A percentile compares a stretch with the other conserved stretches of the same genome.
Conservation (phyloP, 169 alveolate genomes). For the Amoebophrya sp. region DNA sequence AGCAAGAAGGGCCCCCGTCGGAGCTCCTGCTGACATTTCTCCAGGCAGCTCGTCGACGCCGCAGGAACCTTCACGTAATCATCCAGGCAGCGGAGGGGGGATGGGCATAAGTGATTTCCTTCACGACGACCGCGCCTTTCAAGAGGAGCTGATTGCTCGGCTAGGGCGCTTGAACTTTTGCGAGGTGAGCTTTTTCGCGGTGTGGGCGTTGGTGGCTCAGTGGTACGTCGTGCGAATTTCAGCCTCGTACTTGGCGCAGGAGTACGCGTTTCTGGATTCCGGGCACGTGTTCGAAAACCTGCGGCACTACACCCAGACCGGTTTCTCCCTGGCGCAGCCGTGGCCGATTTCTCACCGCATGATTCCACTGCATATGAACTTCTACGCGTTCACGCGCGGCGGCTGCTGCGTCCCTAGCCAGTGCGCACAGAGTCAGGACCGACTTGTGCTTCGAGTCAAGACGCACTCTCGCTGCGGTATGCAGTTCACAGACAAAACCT, state of each 20-base stretch:
- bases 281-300: not conserved
- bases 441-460: not conserved
- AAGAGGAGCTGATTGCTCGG: not conserved
- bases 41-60: too few species aligned
- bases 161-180: not conserved
- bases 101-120: too few species aligned
- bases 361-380: not conserved
- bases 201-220: not conserved
- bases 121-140: too few species aligned
- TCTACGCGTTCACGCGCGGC: constrained; percentile 5
- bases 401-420: not conserved
- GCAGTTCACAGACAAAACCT: not conserved
- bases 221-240: not conserved
- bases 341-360: not conserved
- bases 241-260: not conserved
- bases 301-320: too few species aligned
- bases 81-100: too few species aligned
- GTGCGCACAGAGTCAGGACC: not conserved
- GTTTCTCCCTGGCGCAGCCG: not conserved
- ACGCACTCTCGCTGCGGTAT: not conserved
- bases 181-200: not conserved
- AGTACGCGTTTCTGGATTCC: not conserved
- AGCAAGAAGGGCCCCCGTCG: too few species aligned
- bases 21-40: too few species aligned
- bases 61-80: too few species aligned